Base-by-base conservation (phyloP, 2,329 filamentous ascomycete genomes). In the Ophiocordyceps camponoti-floridani region DNA sequence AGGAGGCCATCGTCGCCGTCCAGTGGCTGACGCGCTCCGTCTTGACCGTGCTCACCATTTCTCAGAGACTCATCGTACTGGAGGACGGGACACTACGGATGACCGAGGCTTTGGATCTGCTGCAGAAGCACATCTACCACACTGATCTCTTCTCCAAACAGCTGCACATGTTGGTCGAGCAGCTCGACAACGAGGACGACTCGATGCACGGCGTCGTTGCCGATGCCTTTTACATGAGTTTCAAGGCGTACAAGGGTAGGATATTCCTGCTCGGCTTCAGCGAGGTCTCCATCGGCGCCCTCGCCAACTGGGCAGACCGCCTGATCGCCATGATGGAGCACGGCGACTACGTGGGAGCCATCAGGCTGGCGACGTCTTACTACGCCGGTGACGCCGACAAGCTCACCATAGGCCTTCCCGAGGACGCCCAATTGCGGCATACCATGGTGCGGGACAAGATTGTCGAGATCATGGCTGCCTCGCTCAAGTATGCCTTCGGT, bases 191-290 rank as follows among this genome's bases (percentile, higher is more conserved):
- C 52, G 79, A 88, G 47, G 87, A 95, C 53, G 70, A 76, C 0
- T 84, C 86, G 0, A 83, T 96, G 79, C 91, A 96, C 62, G 89
- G 89, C 2, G 88, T 96, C 9, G 85, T 96, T 42, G 89, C 89
- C 8, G 91, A 98, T 67, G 91, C 88, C 0, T 98, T 95, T 54
- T 89, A 89, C 58, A 96, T 96, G 86, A 95, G 89, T 61, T 89
- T 96, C 62, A 86, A 84, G 55, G 75, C 86, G 4, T 98, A 96
- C 64, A 98, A 96, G 61, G 88, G 91, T 5, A 77, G 89, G 28
- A 69, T 95, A 33, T 98, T 98, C 56, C 66, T 96, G 4, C 70
- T 98, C 9, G 88, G 91, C n/a, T 88, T 89, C 64, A 91, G 89
- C 56, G 89, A 96, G 56, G 69, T 95, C 38, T 85, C 86, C 0